Conservation (phyloP, 2,329 filamentous ascomycete species). For the Cryphonectria parasitica region DNA sequence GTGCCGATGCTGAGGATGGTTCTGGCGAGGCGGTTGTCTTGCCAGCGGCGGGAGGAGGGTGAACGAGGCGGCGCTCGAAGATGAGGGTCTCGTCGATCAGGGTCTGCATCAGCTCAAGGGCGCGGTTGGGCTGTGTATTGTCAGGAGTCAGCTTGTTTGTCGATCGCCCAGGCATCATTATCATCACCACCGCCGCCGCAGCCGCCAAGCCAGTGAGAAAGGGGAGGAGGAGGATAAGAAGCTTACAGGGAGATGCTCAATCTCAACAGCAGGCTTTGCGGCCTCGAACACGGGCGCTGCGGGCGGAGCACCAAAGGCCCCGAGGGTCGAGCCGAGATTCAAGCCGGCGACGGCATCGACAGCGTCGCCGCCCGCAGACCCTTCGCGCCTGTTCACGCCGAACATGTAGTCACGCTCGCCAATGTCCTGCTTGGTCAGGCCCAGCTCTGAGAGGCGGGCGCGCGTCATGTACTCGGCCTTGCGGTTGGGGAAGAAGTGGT, state of each 20-base stretch:
- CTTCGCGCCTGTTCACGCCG: constrained; percentile 22
- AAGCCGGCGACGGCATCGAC: constrained; percentile 23
- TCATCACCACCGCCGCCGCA: background rate
- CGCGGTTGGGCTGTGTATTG: constrained; percentile 42
- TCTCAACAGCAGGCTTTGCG: constrained; percentile 20
- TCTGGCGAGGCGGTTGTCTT: constrained; percentile 21
- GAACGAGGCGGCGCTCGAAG: constrained; percentile 45
- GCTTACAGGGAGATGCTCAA: constrained; percentile 30
- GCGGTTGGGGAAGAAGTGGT: constrained; percentile 40
- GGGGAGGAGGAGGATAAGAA: too few species aligned
- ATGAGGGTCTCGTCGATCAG: constrained; percentile 43
- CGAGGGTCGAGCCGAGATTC: constrained; percentile 18
- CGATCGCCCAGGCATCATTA: background rate
- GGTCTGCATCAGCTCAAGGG: constrained; percentile 40
- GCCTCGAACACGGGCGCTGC: constrained; percentile 12
- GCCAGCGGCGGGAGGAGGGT: constrained; percentile 30
- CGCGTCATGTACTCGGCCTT: constrained; percentile 44
- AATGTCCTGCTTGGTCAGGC: constrained; percentile 36
- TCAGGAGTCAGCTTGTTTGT: constrained; percentile 11
- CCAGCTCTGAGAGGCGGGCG: constrained; percentile 37
- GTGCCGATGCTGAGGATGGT: constrained; percentile 31
- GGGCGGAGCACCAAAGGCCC: background rate
- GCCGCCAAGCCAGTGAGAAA: constrained; percentile 1
- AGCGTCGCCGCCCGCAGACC: constrained; percentile 19
- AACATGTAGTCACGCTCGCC: constrained; percentile 39